Conservation (phyloP, 2,329 filamentous ascomycete species). For the Colletotrichum lini region DNA sequence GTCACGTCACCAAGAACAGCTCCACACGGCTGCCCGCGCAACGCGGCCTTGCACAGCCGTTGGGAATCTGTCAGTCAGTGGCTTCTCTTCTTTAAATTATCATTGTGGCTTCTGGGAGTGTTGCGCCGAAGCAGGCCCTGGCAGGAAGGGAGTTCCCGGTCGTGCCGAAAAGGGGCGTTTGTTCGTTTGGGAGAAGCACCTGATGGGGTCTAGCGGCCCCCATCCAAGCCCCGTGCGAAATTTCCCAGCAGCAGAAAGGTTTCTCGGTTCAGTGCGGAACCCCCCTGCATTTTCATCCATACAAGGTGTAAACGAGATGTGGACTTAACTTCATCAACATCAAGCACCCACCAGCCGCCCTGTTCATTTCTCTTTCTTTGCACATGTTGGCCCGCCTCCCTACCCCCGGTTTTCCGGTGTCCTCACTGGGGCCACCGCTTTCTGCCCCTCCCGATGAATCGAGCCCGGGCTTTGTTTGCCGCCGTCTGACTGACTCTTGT, state of each 20-base stretch:
- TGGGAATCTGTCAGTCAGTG: not conserved
- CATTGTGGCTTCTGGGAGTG: slow-evolving; percentile 3
- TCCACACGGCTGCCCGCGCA: not conserved
- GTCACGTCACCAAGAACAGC: not conserved
- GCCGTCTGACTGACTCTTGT: slow-evolving; percentile 10
- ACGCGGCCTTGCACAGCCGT: not conserved
- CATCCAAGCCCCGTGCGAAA: slow-evolving; percentile 32
- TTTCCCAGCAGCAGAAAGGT: slow-evolving; percentile 35
- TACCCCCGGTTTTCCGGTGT: slow-evolving; percentile 1
- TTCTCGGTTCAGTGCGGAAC: slow-evolving; percentile 4
- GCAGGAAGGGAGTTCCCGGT: slow-evolving; percentile 25
- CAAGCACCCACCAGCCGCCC: slow-evolving; percentile 30
- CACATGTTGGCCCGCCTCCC: slow-evolving; percentile 21
- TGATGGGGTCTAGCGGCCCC: slow-evolving; percentile 32
- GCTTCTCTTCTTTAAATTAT: not conserved
- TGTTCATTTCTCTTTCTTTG: slow-evolving; percentile 20
- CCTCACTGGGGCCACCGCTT: not conserved
- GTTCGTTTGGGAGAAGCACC: slow-evolving; percentile 14
- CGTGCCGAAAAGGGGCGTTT: slow-evolving; percentile 36
- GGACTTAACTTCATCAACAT: slow-evolving; percentile 32
- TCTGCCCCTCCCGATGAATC: not conserved
- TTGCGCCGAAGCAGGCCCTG: not conserved
- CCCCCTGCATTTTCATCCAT: slow-evolving; percentile 35
- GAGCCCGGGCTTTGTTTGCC: slow-evolving; percentile 10
- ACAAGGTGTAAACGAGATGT: slow-evolving; percentile 38